phyloP scores from a whole-genome alignment of 371 early-diverging fungal genomes.

The Mucor indicus region DNA sequence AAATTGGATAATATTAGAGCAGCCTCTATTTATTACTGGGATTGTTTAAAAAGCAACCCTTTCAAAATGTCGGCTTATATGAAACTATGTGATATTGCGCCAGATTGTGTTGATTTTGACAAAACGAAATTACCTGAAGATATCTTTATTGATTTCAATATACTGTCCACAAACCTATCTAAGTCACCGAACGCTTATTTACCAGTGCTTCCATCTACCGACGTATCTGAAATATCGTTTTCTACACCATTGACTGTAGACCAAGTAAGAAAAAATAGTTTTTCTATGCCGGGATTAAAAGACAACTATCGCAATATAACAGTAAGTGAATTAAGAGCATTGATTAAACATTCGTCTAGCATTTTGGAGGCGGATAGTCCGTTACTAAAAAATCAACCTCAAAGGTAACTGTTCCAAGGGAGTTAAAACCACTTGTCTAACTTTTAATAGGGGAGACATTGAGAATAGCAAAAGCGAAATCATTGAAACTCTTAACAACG shows the following conservation, averaged over 20 bases:
- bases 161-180: conserved; percentile 1
- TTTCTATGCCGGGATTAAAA: conserved; percentile 23
- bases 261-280: background rate
- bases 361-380: conserved; percentile 1
- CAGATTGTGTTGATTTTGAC: conserved; percentile 21
- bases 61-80: conserved; percentile 37
- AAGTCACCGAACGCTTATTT: conserved; percentile 1
- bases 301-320: conserved; percentile 19
- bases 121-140: conserved; percentile 16
- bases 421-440: too few relatives aligned
- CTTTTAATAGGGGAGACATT: conserved; percentile 18
- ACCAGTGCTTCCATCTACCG: conserved; percentile 7
- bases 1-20: conserved; percentile 34
- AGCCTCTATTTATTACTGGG: conserved; percentile 16
- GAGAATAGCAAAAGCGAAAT: conserved; percentile 28
- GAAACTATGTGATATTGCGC: conserved; percentile 40
- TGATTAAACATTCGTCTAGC: conserved; percentile 13
- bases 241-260: background rate
- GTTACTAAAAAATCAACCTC: background rate
- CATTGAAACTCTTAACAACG: conserved; percentile 16
- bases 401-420: conserved; percentile 6
- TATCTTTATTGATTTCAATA: conserved; percentile 22
- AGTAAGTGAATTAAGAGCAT: conserved; percentile 23
- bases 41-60: conserved; percentile 24
- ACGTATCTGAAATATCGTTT: background rate